Evolutionary conservation across 176 grass and related monocot species (phyloP).

Genomic region (Oryza brachyantha): DNA sequence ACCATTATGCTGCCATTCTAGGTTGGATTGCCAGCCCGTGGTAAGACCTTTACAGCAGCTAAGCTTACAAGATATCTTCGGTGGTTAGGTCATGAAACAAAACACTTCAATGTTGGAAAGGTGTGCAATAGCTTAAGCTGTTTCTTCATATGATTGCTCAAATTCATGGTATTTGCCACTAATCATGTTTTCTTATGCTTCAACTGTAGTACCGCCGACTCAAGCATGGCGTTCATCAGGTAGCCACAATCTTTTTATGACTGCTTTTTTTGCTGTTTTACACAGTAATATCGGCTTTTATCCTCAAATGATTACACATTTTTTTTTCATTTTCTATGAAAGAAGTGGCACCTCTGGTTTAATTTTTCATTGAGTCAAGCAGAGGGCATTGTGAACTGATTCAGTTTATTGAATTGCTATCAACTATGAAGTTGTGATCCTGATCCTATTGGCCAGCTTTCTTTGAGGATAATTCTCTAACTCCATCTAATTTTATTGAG

Average conservation of each 20-base stretch:
- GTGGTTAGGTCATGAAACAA: conserved; percentile 99
- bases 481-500: conserved; percentile 40
- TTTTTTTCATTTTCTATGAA: conserved; percentile 15
- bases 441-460: conserved; percentile 13
- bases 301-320: background rate
- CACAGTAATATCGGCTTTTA: background rate
- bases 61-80: conserved; percentile 97
- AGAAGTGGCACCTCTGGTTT: conserved; percentile 10
- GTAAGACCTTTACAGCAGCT: conserved; percentile 97
- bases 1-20: conserved; percentile 41
- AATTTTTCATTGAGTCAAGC: background rate
- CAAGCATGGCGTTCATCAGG: conserved; percentile 95
- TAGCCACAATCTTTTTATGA: conserved; percentile 28
- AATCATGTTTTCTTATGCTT: conserved; percentile 34
- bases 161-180: conserved; percentile 27
- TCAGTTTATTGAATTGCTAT: background rate
- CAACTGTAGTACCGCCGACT: conserved; percentile 81
- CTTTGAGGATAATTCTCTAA: conserved; percentile 29
- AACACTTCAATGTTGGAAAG: conserved; percentile 99
- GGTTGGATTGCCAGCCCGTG: conserved; percentile 94
- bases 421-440: background rate
- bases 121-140: conserved; percentile 43
- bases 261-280: background rate
- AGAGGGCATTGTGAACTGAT: background rate
- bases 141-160: conserved; percentile 4